Evolutionary conservation across 1,284 basidiomycete species (phyloP).

Genomic region (Cutaneotrichosporon cavernicola): DNA sequence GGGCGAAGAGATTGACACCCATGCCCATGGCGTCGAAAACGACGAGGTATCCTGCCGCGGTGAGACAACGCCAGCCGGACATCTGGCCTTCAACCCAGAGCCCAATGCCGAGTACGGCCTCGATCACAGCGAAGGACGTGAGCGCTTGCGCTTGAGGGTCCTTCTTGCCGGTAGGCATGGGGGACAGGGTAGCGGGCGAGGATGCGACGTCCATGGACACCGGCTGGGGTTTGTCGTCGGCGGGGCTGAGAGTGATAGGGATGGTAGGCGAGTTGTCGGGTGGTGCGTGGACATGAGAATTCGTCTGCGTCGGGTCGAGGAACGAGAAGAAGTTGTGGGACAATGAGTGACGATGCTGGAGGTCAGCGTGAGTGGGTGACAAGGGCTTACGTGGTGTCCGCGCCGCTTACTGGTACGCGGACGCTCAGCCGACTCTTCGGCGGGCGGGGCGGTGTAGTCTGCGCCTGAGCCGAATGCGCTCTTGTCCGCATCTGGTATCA

Average conservation of each 20-base stretch:
- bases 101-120: slow-evolving; percentile 57
- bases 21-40: slow-evolving; percentile 90
- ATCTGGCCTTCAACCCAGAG: slow-evolving; percentile 92
- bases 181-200: slow-evolving; percentile 30
- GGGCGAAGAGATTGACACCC: slow-evolving; percentile 60
- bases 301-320: slow-evolving; percentile 62
- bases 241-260: slow-evolving; percentile 9
- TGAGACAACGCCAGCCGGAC: slow-evolving; percentile 78
- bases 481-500: slow-evolving; percentile 28
- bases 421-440: neutral
- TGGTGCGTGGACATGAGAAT: slow-evolving; percentile 30
- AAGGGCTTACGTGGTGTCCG: slow-evolving; percentile 65
- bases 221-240: slow-evolving; percentile 32
- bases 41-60: slow-evolving; percentile 90
- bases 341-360: slow-evolving; percentile 78
- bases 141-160: slow-evolving; percentile 51
- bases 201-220: slow-evolving; percentile 34
- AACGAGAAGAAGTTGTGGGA: slow-evolving; percentile 93
- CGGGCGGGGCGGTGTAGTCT: slow-evolving; percentile 19
- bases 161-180: slow-evolving; percentile 37
- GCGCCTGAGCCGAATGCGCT: slow-evolving; percentile 36
- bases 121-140: slow-evolving; percentile 51
- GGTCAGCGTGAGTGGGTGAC: neutral
- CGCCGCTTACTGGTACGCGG: slow-evolving; percentile 57
- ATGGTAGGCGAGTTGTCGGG: slow-evolving; percentile 17